Evolutionary conservation across 371 early-diverging fungal genomes (phyloP), one percentile per base, ranked within the genome.

Genomic region (Circinella minor): DNA sequence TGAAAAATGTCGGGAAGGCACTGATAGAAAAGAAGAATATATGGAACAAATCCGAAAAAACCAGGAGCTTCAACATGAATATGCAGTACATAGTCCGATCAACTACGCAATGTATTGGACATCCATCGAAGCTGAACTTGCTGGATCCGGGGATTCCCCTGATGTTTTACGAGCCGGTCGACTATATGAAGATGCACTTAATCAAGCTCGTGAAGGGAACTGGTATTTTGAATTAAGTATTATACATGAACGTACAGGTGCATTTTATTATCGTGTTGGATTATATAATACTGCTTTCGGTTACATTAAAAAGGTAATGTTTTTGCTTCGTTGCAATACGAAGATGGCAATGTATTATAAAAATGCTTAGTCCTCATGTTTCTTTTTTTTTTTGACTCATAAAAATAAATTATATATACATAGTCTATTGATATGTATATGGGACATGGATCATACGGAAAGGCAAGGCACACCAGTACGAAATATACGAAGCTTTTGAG

Each of bases 81-180:
- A 81, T 81, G 73, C 71, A 0, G 62, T 68, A 0, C 69, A 83
- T 37, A 71, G 78, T 2, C 55, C 61, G 6, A 49, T 71, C 36
- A 83, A 83, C 59, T 77, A 69, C 27, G 38, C 15, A 3, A 74
- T 78, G 77, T 81, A 77, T 74, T 78, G 79, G 61, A 80, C 75
- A 0, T 63, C 79, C 0, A 69, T 83, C 4, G 77, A 83, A 49
- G 84, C 84, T 0, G 84, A 83, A 38, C 64, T 72, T 13, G 47
- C 75, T 0, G 68, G 78, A 4, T 47, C 74, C 9, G 34, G 63
- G 4, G 64, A 68, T 9, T 43, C 66, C 7, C 39, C 54, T 15
- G 74, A 80, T 60, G 48, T 76, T 34, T 46, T 60, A 13, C 74
- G 68, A 48, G 57, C 76, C 0, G 62, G 73, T 14, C 61, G 38